Base-by-base conservation (phyloP, 1,139 yeast species). In the Arxiozyma slooffiae region DNA sequence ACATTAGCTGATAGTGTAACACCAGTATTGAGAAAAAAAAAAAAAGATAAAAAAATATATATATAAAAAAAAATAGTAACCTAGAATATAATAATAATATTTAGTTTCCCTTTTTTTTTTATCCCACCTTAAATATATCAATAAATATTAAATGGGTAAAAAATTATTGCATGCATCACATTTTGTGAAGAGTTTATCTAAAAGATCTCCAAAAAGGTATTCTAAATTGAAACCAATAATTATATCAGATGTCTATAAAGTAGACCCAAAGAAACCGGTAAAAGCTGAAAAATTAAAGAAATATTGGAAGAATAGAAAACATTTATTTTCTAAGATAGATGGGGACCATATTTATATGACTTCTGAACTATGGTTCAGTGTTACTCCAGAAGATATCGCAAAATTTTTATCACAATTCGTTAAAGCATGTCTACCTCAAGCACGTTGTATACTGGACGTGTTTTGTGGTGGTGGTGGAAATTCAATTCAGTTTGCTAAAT, bases 391-490 rank as follows among this genome's bases (percentile, higher is more conserved):
- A 62, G 61, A 67, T 2, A 69, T 85, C 6, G 95, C 96, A 0
- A 67, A 70, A 24, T 80, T 80, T 59, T 68, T 80, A 0, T 90
- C 96, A 0, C 71, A 73, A 47, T 75, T 83, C 52, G 68, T 83
- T 22, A 67, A 65, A 42, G 69, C 73, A n/a, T 73, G 79, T 50
- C 65, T 71, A 41, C 81, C 89, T 0, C 61, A 73, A 0, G 76
- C 81, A 1, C 60, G 62, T 2, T 61, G 64, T 0, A 30, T 30
- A 30, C 4, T 30, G 36, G 36, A 30, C 14, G 36, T 88, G 4
- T 90, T 90, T 62, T 85, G 96, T 57, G 99, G 99, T 0, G 97
- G 95, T 1, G 98, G 97, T 0, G 98, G 98, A 0, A 92, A 92
- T 63, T 72, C 89, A 1, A 86, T 89, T 41, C 96, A 88, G 59